phyloP scores from a whole-genome alignment of 164 flowering plant species.

The Vitis labrusca region DNA sequence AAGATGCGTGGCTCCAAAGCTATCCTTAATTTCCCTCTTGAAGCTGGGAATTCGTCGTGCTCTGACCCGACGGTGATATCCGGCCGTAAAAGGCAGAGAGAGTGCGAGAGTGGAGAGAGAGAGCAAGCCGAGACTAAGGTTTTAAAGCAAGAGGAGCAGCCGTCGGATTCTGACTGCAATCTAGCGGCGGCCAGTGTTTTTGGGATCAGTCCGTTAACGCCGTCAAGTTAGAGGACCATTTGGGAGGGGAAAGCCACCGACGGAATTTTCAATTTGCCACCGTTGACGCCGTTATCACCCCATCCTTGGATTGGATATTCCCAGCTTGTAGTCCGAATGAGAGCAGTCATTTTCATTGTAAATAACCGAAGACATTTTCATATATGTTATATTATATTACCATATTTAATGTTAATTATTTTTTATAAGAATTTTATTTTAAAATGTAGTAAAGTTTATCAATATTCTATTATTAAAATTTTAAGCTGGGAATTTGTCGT shows the following conservation, averaged over 20 bases:
- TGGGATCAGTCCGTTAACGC: slow-evolving; percentile 12
- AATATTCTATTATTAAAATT: too few species aligned
- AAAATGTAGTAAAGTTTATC: too few species aligned
- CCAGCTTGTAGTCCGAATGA: neutral
- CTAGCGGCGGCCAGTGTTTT: neutral
- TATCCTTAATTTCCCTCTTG: neutral
- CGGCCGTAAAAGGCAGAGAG: slow-evolving; percentile 6
- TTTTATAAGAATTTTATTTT: too few species aligned
- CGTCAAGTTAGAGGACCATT: slow-evolving; percentile 18
- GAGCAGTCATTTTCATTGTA: too few species aligned
- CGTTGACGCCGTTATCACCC: slow-evolving; percentile 17
- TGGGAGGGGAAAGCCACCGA: slow-evolving; percentile 11
- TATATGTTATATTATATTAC: too few species aligned
- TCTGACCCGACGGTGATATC: neutral
- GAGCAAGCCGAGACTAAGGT: neutral
- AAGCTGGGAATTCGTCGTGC: neutral
- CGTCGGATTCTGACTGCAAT: slow-evolving; percentile 1
- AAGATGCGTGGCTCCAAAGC: slow-evolving; percentile 23
- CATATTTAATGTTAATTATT: too few species aligned
- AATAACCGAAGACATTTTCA: too few species aligned
- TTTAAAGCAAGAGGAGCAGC: neutral
- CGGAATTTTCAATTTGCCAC: slow-evolving; percentile 16
- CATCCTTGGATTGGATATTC: neutral
- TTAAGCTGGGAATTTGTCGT: too few species aligned
- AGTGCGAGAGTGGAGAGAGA: neutral